A percentile compares a stretch with the other conserved stretches of the same genome.
Evolutionary conservation across 768 basidiomycete genomes (phyloP).

Genomic region (Mycena rosella): DNA sequence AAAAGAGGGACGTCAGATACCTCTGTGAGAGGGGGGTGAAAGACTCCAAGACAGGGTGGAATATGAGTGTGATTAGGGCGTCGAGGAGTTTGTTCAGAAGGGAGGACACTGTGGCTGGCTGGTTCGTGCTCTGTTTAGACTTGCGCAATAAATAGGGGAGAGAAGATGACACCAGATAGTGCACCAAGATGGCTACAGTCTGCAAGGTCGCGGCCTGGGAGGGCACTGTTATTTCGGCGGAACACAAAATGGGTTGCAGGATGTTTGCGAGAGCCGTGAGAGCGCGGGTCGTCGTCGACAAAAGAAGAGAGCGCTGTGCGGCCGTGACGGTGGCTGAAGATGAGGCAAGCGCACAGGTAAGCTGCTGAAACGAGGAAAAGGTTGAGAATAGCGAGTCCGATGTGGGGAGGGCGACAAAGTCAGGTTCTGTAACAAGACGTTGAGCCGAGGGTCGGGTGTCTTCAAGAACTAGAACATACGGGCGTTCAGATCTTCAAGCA

Average conservation of each 20-base stretch:
- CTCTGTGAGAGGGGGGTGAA: constrained; percentile 27
- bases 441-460: background rate
- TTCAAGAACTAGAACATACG: constrained; percentile 14
- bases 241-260: constrained; percentile 44
- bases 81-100: constrained; percentile 34
- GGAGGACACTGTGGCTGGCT: constrained; percentile 21
- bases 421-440: background rate
- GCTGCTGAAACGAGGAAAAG: constrained; percentile 47
- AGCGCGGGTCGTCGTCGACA: constrained; percentile 46
- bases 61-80: constrained; percentile 33
- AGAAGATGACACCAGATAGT: constrained; percentile 27
- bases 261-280: constrained; percentile 45
- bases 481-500: constrained; percentile 42
- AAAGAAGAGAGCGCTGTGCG: constrained; percentile 40
- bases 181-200: constrained; percentile 10
- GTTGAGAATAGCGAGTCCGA: constrained; percentile 42
- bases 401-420: constrained; percentile 21
- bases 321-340: constrained; percentile 34
- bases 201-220: constrained; percentile 31
- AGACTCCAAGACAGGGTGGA: constrained; percentile 33
- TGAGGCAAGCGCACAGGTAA: constrained; percentile 39
- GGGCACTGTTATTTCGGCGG: constrained; percentile 36
- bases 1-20: constrained; percentile 26
- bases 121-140: constrained; percentile 12
- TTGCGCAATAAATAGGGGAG: constrained; percentile 34